Base-by-base conservation (phyloP, 306 rosid species). In the Acacia crassicarpa region DNA sequence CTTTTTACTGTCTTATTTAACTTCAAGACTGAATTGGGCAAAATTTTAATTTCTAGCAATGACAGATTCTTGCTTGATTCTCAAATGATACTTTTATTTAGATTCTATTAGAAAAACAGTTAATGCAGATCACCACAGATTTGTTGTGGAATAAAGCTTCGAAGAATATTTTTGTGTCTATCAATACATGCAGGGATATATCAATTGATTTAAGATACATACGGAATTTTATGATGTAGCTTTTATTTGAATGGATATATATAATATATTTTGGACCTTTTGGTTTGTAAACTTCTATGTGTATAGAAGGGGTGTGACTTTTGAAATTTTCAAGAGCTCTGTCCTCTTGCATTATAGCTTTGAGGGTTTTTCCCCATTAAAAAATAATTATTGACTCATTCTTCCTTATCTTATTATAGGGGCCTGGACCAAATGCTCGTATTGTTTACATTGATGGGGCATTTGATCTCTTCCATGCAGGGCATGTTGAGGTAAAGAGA, bases 391-490 rank as follows among this genome's bases (percentile, higher is more conserved):
- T 75, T 45, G 27, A 65, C 63, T 62, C 22, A 1, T 78, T 67
- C 65, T 74, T 67, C 65, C 78, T 75, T 38, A 49, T 87, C 54
- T 80, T 78, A 65, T 85, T 74, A 70, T 67, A 96, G 99, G 98
- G 92, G 40, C 99, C 99, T 83, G 94, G 94, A 80, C 99, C 97
- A 19, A 94, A 92, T 92, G 97, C 99, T 86, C 89, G 85, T 73
- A 83, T 96, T 83, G 94, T 96, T 77, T 96, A 94, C 90, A 92
- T 96, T 86, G 99, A 94, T 83, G 99, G 99, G 81, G 99, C 98
- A 76, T 96, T 94, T 91, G 99, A 96, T 90, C 97, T 96, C 79
- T 96, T 96, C 84, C 99, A 96, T 76, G 99, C 99, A 0, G 99
- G 99, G 74, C 99, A 96, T 77, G 98, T 96, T 80, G 92, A 94